Evolutionary conservation across 495 filamentous ascomycete genomes (phyloP).

Genomic region (Talaromyces liani): DNA sequence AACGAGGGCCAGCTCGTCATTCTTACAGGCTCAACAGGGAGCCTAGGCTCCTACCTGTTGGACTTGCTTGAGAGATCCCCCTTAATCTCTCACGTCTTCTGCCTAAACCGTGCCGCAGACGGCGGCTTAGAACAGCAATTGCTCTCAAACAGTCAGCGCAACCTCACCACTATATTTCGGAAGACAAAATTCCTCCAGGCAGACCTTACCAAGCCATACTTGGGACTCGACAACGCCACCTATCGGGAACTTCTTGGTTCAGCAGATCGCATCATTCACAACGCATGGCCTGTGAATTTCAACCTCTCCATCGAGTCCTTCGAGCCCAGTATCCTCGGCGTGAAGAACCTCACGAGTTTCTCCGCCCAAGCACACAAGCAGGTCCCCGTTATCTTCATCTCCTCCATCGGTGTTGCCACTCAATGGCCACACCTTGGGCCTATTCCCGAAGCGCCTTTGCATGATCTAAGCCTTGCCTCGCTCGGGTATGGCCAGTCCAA

Average conservation of each 20-base stretch:
- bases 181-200: constrained; percentile 31
- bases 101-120: constrained; percentile 42
- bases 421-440: background rate
- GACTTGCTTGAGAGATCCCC: background rate
- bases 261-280: constrained; percentile 47
- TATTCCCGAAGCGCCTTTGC: background rate
- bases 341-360: constrained; percentile 43
- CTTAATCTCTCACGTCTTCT: constrained; percentile 33
- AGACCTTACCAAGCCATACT: constrained; percentile 34
- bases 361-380: constrained; percentile 2
- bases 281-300: constrained; percentile 55
- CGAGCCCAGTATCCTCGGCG: constrained; percentile 42
- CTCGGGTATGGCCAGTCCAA: background rate
- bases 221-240: constrained; percentile 29
- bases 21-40: background rate
- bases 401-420: background rate
- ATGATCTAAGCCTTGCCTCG: background rate
- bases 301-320: constrained; percentile 45
- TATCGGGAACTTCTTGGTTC: constrained; percentile 30
- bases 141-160: background rate
- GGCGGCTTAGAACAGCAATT: constrained; percentile 9
- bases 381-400: background rate
- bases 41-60: background rate
- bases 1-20: background rate
- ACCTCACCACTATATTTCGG: background rate